A percentile compares a stretch with the other conserved stretches of the same genome.
Evolutionary conservation across 2,329 filamentous ascomycete species (phyloP).

Genomic region (Diaporthe ilicicola): DNA sequence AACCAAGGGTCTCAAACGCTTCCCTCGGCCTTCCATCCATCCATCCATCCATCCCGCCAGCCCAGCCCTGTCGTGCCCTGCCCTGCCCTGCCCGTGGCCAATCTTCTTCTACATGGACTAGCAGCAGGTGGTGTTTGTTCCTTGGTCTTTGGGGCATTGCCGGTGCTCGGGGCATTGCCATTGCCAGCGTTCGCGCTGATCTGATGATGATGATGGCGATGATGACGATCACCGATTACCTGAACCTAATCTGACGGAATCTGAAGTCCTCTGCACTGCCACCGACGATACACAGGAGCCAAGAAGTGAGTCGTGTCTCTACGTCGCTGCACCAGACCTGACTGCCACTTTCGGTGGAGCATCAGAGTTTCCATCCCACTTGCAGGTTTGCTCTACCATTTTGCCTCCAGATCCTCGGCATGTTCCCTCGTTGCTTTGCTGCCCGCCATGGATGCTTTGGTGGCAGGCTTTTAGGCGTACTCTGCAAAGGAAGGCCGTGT

Average conservation of each 20-base stretch:
- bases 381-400: not conserved
- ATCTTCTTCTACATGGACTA: too few relatives aligned
- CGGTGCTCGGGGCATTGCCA: not conserved
- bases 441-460: not conserved
- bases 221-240: not conserved
- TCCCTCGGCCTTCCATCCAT: not conserved
- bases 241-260: not conserved
- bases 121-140: not conserved
- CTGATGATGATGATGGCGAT: not conserved
- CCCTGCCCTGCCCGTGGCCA: slow-evolving; percentile 4
- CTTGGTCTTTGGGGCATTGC: not conserved
- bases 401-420: not conserved
- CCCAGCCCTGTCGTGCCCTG: not conserved
- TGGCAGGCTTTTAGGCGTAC: too few relatives aligned
- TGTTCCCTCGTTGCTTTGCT: not conserved
- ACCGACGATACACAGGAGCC: slow-evolving; percentile 36
- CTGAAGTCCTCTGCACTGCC: slow-evolving; percentile 48
- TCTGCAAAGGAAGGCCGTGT: not conserved
- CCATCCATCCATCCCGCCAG: too few relatives aligned
- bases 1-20: slow-evolving; percentile 10
- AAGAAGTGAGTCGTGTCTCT: slow-evolving; percentile 15
- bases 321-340: not conserved
- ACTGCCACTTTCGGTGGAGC: not conserved
- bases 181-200: not conserved
- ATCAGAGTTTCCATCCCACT: not conserved